Conservation (phyloP, 306 rosid species). For the Notholithocarpus densiflorus region DNA sequence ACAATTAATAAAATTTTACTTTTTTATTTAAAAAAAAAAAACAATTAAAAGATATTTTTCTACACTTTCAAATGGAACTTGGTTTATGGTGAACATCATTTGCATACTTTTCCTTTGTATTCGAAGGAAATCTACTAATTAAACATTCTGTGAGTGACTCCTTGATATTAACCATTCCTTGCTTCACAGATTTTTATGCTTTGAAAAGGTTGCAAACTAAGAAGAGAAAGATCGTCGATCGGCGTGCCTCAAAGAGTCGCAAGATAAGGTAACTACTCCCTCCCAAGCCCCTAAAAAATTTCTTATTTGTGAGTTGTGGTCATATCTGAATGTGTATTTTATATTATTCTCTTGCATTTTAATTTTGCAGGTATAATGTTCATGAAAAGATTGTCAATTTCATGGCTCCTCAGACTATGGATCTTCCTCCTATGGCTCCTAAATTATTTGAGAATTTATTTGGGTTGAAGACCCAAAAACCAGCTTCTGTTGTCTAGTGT, state of each 20-base stretch:
- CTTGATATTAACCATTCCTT: slow-evolving; percentile 19
- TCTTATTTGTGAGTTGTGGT: neutral
- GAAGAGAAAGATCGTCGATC: slow-evolving; percentile 82
- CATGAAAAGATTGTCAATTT: slow-evolving; percentile 87
- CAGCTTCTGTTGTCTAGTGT: slow-evolving; percentile 35
- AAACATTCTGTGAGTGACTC: neutral
- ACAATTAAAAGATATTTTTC: neutral
- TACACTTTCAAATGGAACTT: neutral
- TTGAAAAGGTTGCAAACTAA: slow-evolving; percentile 62
- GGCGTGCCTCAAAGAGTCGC: slow-evolving; percentile 90
- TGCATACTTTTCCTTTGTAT: neutral
- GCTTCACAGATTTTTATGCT: slow-evolving; percentile 59
- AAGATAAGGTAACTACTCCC: slow-evolving; percentile 67
- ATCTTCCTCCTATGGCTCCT: slow-evolving; percentile 57
- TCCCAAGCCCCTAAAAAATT: neutral
- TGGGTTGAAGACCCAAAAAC: slow-evolving; percentile 49
- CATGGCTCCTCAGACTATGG: slow-evolving; percentile 59
- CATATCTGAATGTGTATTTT: slow-evolving; percentile 1
- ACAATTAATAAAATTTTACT: neutral
- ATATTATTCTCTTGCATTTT: neutral
- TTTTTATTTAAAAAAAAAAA: neutral
- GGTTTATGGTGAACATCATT: neutral
- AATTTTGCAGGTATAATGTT: slow-evolving; percentile 59
- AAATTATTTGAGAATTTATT: slow-evolving; percentile 63
- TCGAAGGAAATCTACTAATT: neutral